Evolutionary conservation across 1,284 basidiomycete species (phyloP).

Genomic region (Ustilago sp.): DNA sequence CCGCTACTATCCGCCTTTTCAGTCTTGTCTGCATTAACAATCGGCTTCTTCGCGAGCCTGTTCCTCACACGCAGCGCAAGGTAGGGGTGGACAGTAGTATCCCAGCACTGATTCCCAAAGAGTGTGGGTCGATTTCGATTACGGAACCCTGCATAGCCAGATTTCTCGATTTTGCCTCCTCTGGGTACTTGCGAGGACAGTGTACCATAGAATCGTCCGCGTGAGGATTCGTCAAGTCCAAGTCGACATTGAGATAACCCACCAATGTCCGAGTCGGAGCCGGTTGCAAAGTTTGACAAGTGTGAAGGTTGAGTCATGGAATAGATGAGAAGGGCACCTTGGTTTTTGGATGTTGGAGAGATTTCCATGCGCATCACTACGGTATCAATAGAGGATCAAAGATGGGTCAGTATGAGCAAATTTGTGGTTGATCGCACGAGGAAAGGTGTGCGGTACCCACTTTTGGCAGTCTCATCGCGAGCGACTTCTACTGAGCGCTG

Average conservation of each 20-base stretch:
- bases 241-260: slow-evolving; percentile 77
- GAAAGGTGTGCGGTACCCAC: slow-evolving; percentile 16
- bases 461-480: slow-evolving; percentile 58
- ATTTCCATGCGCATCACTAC: slow-evolving; percentile 66
- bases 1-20: slow-evolving; percentile 13
- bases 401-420: slow-evolving; percentile 7
- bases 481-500: slow-evolving; percentile 58
- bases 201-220: slow-evolving; percentile 69
- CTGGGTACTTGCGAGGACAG: slow-evolving; percentile 68
- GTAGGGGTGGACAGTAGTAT: slow-evolving; percentile 82
- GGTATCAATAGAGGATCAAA: not conserved
- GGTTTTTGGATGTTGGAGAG: slow-evolving; percentile 43
- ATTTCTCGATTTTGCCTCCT: slow-evolving; percentile 68
- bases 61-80: slow-evolving; percentile 80
- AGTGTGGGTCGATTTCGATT: slow-evolving; percentile 77
- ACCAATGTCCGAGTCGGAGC: slow-evolving; percentile 86
- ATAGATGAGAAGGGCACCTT: slow-evolving; percentile 56
- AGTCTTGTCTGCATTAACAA: slow-evolving; percentile 10
- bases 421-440: not conserved
- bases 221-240: slow-evolving; percentile 49
- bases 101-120: slow-evolving; percentile 84
- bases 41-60: slow-evolving; percentile 47
- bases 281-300: slow-evolving; percentile 74
- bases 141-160: slow-evolving; percentile 80
- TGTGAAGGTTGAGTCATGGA: slow-evolving; percentile 43